Evolutionary conservation across 169 alveolate genomes (phyloP), one percentile per base, ranked within the genome.

Genomic region (Plasmodium chabaudi): DNA sequence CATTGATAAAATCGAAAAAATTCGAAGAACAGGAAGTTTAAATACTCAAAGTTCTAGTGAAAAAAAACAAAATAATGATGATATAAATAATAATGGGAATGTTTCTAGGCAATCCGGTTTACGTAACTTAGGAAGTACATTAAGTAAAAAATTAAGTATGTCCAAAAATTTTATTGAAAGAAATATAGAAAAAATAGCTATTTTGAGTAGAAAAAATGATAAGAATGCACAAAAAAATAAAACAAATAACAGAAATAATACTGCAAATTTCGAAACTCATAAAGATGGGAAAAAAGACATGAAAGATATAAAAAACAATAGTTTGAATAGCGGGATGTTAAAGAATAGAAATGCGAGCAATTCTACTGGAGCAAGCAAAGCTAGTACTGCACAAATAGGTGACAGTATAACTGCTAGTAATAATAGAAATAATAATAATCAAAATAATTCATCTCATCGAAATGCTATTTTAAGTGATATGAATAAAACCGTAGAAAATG

Each of bases 171-270:
- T 86, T 59, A 86, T 86, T 19, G 87, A 68, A 53, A 27, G 75
- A 17, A 86, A 86, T 19, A 86, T 86, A 44, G 91, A 86, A 70
- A 86, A 70, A n/a, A 86, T 86, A 39, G 42, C 86, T n/a, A 19
- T 53, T 51, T 70, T 86, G 19, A 86, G 75, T 63, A 86, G 69
- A 53, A 86, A 86, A 72, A 86, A 86, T 57, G 70, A 86, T 55
- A 46, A 21, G 87, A 59, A 59, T 25, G 44, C 59, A 63, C 69
- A 70, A 72, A 53, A 64, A 15, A 56, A 69, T 59, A 68, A 68
- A 65, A 59, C 86, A 42, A 57, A 74, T 44, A 70, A 86, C 55
- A 86, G 73, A 34, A 86, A 60, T 44, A 73, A 82, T 49, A 61
- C 49, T 27, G 55, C 69, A 12, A 84, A 84, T 44, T 68, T 56